Evolutionary conservation across 2,329 filamentous ascomycete species (phyloP), one percentile per base, ranked within the genome.

Genomic region (Penicillium hesseltinei): DNA sequence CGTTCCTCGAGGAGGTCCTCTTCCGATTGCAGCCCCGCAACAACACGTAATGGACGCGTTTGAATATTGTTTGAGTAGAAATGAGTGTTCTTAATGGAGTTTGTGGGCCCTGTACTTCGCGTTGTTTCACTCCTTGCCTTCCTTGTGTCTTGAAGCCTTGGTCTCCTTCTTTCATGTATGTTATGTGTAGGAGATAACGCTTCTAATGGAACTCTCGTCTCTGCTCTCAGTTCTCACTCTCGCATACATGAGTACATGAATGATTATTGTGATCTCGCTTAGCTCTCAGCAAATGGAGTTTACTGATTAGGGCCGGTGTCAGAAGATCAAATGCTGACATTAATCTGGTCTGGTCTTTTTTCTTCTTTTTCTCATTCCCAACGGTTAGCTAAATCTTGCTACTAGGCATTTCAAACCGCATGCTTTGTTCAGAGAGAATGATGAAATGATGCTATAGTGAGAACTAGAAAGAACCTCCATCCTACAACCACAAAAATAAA

Each of bases 1-100:
- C 92, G 0, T 84, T 97, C 61, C 78, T 99, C 35, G 94, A 99
- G 73, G 94, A 99, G 79, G 88, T 99, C 25, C 78, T 99, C 23
- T 92, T 97, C 36, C 80, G 94, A 55, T 91, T 97, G 15, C 93
- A 97, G 77, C 90, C 92, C 23, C 23, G 4, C 4, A 81, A 92
- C 60, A 25, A 54, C 21, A 8, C 21, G 44, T 53, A 45, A 17
- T 27, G 7, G 7, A 36, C n/a, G 4, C 31, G 5, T 27, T 5
- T 19, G 17, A 25, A 8, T 36, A 51, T 23, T 51, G 47, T 44
- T 44, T 51, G 31, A 38, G 39, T 52, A 45, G 6, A 42, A 39
- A 43, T 45, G 35, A 52, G 39, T 27, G 44, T 35, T 44, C 29
- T 48, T 29, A 33, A 45, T 45, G 38, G 40, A 35, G 33, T 40